A percentile compares a stretch with the other conserved stretches of the same genome.
These are phyloP conservation scores for Stereocaulon alpinum DNA, from an alignment of 495 filamentous ascomycete genomes.

Conservation along the genomic window DNA sequence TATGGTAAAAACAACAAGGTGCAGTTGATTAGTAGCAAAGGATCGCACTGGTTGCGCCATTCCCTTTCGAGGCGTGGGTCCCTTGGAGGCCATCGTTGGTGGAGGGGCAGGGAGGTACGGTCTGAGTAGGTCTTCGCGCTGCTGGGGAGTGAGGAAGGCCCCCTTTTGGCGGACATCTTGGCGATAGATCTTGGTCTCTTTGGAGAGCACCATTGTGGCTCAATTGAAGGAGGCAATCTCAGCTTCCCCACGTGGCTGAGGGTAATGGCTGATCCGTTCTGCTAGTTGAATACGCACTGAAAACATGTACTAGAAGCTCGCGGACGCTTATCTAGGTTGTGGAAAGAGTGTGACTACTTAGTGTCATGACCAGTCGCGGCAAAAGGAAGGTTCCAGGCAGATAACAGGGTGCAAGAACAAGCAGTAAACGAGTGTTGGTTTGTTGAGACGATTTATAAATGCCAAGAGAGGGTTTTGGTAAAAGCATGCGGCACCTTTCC, in stretches of 20 bases:
- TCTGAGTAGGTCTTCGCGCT: conserved; percentile 62
- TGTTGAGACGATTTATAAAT: too few species aligned
- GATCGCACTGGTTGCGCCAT: conserved; percentile 46
- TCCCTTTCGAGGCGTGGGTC: conserved; percentile 23
- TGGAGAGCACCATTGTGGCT: conserved; percentile 40
- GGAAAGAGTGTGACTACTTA: too few species aligned
- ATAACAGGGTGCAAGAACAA: too few species aligned
- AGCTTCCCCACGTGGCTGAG: conserved; percentile 3
- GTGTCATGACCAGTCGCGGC: too few species aligned
- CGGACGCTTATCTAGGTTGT: too few species aligned
- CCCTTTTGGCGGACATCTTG: conserved; percentile 51
- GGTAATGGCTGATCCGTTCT: too few species aligned
- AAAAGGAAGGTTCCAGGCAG: too few species aligned
- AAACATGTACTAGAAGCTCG: background rate
- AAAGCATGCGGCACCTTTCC: too few species aligned
- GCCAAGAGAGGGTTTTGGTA: too few species aligned
- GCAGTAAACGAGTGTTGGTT: too few species aligned
- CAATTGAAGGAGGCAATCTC: conserved; percentile 3
- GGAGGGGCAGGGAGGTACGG: conserved; percentile 63
- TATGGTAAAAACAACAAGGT: conserved; percentile 57
- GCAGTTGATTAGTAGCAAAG: conserved; percentile 55
- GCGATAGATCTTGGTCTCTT: conserved; percentile 50
- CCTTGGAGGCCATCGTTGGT: conserved; percentile 19
- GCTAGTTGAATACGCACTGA: background rate
- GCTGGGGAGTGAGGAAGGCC: conserved; percentile 47